A percentile compares a stretch with the other conserved stretches of the same genome.
Evolutionary conservation across 225 moss, liverwort and hornwort species (phyloP).

Genomic region (Pleurozium schreberi): DNA sequence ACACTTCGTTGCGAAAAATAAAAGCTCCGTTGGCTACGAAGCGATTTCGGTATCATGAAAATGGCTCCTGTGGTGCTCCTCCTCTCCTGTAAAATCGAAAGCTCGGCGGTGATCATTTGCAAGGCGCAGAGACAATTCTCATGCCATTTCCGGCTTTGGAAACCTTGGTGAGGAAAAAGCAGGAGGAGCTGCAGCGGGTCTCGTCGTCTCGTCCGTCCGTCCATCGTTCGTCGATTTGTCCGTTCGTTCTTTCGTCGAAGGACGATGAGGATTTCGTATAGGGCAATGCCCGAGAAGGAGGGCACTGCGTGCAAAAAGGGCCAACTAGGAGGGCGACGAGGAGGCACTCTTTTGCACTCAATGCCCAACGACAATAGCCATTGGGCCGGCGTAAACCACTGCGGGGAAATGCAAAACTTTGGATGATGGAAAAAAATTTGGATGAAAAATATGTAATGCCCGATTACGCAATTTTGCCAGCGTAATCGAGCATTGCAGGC

Average conservation of each 20-base stretch:
- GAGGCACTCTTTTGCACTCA: too few species aligned
- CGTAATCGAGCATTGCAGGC: too few species aligned
- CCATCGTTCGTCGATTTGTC: background rate
- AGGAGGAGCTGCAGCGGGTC: background rate
- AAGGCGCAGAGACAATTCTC: background rate
- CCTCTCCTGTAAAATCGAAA: background rate
- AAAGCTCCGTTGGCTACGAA: background rate
- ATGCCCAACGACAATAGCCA: too few species aligned
- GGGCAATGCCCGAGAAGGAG: too few species aligned
- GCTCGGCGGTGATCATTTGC: background rate
- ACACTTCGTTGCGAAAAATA: background rate
- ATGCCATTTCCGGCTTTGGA: background rate
- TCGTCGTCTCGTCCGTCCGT: background rate
- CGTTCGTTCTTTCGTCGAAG: background rate
- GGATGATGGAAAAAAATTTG: too few species aligned
- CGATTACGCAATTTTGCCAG: too few species aligned
- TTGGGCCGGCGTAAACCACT: too few species aligned
- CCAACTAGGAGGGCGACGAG: too few species aligned
- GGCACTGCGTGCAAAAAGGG: too few species aligned
- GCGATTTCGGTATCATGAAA: too few species aligned
- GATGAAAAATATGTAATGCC: too few species aligned
- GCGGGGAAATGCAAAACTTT: too few species aligned
- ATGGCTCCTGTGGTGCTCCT: background rate
- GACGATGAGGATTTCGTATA: background rate
- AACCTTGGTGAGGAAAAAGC: background rate